phyloP scores from a whole-genome alignment of 1,139 yeast species.

The Dujonia santamariae region DNA sequence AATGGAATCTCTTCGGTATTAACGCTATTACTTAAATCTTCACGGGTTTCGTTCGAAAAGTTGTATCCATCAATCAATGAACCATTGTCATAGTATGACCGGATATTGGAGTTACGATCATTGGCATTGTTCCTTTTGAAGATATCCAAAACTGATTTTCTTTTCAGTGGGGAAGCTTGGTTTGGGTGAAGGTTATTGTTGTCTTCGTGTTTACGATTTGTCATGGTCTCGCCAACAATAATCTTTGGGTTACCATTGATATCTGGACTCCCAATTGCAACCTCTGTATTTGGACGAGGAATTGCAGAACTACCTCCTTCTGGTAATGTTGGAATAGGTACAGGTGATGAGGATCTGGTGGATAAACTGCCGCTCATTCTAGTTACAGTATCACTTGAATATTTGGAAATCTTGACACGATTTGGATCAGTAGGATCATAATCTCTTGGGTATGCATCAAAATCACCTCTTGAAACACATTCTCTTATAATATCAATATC shows the following conservation, averaged over 20 bases:
- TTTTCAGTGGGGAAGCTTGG: constrained; percentile 7
- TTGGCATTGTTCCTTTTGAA: constrained; percentile 29
- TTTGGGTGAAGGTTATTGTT: neutral
- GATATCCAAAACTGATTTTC: constrained; percentile 24
- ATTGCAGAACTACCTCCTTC: constrained; percentile 6
- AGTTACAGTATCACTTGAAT: constrained; percentile 19
- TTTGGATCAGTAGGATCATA: constrained; percentile 66
- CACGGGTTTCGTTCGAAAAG: constrained; percentile 12
- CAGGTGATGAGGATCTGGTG: constrained; percentile 6
- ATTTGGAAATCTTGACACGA: constrained; percentile 35
- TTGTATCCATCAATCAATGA: constrained; percentile 32
- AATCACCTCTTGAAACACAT: constrained; percentile 59
- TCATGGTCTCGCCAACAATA: constrained; percentile 11
- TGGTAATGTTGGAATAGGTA: constrained; percentile 1
- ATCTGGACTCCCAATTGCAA: constrained; percentile 4
- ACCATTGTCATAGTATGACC: constrained; percentile 26
- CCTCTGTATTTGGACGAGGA: neutral
- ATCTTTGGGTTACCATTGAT: constrained; percentile 8
- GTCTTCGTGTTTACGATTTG: constrained; percentile 9
- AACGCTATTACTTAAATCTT: constrained; percentile 16
- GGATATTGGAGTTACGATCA: constrained; percentile 20
- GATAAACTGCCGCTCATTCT: constrained; percentile 16
- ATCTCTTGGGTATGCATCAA: constrained; percentile 51
- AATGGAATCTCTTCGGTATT: constrained; percentile 50
- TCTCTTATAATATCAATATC: constrained; percentile 90